phyloP scores from a whole-genome alignment of 352 stramenopile species.

The Pythium biforme region DNA sequence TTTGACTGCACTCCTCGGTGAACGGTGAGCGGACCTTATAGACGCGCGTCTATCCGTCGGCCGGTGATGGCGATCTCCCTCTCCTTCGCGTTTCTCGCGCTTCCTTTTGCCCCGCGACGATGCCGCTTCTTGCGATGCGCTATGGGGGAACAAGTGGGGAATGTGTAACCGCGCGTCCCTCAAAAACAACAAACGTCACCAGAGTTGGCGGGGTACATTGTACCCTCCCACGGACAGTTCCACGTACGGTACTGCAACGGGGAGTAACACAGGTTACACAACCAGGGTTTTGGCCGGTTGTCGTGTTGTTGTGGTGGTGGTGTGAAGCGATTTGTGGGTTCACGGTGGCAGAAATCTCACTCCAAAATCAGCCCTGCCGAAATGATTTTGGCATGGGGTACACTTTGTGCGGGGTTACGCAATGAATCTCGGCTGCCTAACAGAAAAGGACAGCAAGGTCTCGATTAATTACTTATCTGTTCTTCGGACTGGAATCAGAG shows the following conservation, averaged over 20 bases:
- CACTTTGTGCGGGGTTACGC: background rate
- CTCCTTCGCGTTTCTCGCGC: background rate
- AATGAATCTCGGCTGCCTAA: background rate
- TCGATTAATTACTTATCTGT: conserved; percentile 6
- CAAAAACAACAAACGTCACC: conserved; percentile 10
- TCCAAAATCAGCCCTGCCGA: background rate
- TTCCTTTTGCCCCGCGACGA: background rate
- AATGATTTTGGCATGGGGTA: conserved; percentile 2
- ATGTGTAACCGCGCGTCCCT: conserved; percentile 15
- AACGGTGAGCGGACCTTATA: background rate
- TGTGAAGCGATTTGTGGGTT: background rate
- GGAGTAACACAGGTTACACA: background rate
- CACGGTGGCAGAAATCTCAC: background rate
- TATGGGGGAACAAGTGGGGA: conserved; percentile 13
- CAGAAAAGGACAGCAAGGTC: background rate
- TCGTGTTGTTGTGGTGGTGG: background rate
- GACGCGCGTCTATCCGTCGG: too few relatives aligned
- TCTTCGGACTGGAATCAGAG: conserved; percentile 21
- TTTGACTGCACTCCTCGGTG: too few relatives aligned
- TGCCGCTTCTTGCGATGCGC: conserved; percentile 1
- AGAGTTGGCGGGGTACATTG: conserved; percentile 11
- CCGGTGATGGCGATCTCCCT: background rate
- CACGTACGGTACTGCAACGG: too few relatives aligned
- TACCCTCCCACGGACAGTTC: background rate
- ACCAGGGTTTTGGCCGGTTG: background rate